Percentiles rank a stretch among this genome's conserved stretches.
Conservation (phyloP, 208 protist genomes). For the Trypanosoma scelopori region DNA sequence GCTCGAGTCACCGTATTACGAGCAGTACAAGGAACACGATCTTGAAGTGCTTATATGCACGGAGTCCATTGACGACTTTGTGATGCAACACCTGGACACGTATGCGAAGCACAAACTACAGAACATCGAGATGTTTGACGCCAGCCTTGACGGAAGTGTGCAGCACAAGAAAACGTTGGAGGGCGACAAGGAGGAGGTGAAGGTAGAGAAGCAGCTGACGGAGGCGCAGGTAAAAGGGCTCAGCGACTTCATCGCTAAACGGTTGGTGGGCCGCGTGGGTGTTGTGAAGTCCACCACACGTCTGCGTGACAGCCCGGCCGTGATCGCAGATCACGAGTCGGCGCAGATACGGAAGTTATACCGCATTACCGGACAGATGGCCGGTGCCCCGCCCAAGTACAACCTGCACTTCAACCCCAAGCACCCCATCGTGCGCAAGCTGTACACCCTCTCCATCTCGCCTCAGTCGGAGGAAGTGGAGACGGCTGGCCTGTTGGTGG, state of each 20-base stretch:
- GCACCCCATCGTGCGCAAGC: conserved; percentile 90
- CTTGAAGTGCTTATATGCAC: conserved; percentile 95
- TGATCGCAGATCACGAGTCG: conserved; percentile 91
- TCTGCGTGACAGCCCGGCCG: conserved; percentile 86
- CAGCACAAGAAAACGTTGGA: conserved; percentile 88
- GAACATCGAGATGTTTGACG: conserved; percentile 92
- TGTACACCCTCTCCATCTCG: conserved; percentile 87
- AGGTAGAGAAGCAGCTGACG: conserved; percentile 85
- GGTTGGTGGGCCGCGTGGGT: conserved; percentile 81
- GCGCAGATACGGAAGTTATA: conserved; percentile 92
- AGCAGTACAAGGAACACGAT: conserved; percentile 94
- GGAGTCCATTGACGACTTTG: conserved; percentile 95
- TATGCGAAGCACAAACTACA: conserved; percentile 94
- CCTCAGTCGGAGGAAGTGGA: conserved; percentile 71
- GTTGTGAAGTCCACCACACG: conserved; percentile 85
- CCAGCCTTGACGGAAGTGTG: conserved; percentile 84
- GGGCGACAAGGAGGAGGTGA: conserved; percentile 82
- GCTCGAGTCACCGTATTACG: conserved; percentile 94
- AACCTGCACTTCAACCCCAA: conserved; percentile 93
- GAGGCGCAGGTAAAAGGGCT: conserved; percentile 85
- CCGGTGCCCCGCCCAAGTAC: conserved; percentile 89
- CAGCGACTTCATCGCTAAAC: conserved; percentile 87
- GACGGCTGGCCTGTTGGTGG: conserved; percentile 79
- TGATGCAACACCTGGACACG: conserved; percentile 93
- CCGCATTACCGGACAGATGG: conserved; percentile 79